Evolutionary conservation across 306 rosid species (phyloP).

Genomic region (Aeschynomene evenia): DNA sequence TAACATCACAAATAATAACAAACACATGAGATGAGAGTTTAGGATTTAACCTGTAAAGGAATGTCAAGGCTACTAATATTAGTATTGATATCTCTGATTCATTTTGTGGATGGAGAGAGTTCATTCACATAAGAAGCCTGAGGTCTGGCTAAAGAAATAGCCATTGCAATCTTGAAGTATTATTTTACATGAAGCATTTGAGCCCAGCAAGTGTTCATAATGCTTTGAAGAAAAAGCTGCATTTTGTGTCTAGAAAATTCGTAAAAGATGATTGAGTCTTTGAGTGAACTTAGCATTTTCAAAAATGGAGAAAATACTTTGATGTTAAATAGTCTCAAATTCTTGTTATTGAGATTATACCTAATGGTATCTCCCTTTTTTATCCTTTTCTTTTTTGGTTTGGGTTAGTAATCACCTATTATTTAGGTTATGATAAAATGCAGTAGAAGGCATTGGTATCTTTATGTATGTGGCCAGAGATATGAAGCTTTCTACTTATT

Average conservation of each 20-base stretch:
- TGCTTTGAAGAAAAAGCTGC: background rate
- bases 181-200: background rate
- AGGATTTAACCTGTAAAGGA: constrained; percentile 5
- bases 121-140: background rate
- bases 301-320: background rate
- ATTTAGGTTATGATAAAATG: constrained; percentile 15
- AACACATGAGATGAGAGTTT: background rate
- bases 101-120: background rate
- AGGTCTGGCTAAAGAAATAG: background rate
- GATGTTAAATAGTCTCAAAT: background rate
- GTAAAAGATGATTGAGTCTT: constrained; percentile 4
- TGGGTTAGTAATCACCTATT: constrained; percentile 21
- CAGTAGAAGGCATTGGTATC: constrained; percentile 28
- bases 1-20: background rate
- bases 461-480: constrained; percentile 19
- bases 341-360: background rate
- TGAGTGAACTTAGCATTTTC: background rate
- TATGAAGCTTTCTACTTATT: constrained; percentile 22
- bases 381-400: constrained; percentile 12
- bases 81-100: background rate
- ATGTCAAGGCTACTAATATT: background rate
- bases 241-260: background rate
- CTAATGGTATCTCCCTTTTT: background rate
- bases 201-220: background rate
- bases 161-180: background rate